These are phyloP conservation scores for Cicer yamashitae DNA, from an alignment of 306 rosid species.

Conservation along the genomic window DNA sequence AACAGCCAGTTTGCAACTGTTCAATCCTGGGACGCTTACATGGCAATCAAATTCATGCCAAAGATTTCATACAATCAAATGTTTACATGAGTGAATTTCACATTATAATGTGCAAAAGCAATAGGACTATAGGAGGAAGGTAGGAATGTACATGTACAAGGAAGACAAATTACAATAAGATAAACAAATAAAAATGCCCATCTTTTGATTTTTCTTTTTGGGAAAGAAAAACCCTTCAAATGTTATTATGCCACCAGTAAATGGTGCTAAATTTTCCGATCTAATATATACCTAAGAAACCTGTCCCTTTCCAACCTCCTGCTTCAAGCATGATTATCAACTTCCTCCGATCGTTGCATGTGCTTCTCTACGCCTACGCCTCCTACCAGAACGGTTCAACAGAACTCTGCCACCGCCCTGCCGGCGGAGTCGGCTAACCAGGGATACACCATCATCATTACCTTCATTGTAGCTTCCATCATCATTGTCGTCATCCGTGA, in stretches of 20 bases:
- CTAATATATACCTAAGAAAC: slow-evolving; percentile 57
- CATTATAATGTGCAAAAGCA: slow-evolving; percentile 47
- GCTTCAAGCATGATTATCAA: slow-evolving; percentile 38
- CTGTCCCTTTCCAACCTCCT: slow-evolving; percentile 68
- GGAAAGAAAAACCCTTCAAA: slow-evolving; percentile 53
- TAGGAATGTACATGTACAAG: slow-evolving; percentile 59
- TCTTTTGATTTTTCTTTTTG: slow-evolving; percentile 51
- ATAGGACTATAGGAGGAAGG: slow-evolving; percentile 60
- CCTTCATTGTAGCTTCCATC: slow-evolving; percentile 47
- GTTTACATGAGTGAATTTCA: slow-evolving; percentile 52
- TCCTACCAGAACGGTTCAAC: slow-evolving; percentile 80
- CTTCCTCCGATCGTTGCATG: slow-evolving; percentile 46
- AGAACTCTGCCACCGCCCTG: slow-evolving; percentile 72
- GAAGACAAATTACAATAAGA: slow-evolving; percentile 49
- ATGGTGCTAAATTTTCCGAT: slow-evolving; percentile 53
- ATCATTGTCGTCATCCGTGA: slow-evolving; percentile 61
- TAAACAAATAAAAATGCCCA: slow-evolving; percentile 48
- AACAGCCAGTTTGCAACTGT: slow-evolving; percentile 20
- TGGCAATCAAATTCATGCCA: slow-evolving; percentile 37
- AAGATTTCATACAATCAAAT: slow-evolving; percentile 43
- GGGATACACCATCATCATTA: slow-evolving; percentile 62
- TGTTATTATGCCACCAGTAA: slow-evolving; percentile 56
- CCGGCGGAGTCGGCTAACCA: slow-evolving; percentile 76
- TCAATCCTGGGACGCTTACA: slow-evolving; percentile 27
- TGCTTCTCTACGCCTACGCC: slow-evolving; percentile 75